A percentile compares a stretch with the other conserved stretches of the same genome.
These are phyloP conservation scores for Helenozyma baotianmanensis DNA, from an alignment of 805 yeast genomes.

Conservation along the genomic window DNA sequence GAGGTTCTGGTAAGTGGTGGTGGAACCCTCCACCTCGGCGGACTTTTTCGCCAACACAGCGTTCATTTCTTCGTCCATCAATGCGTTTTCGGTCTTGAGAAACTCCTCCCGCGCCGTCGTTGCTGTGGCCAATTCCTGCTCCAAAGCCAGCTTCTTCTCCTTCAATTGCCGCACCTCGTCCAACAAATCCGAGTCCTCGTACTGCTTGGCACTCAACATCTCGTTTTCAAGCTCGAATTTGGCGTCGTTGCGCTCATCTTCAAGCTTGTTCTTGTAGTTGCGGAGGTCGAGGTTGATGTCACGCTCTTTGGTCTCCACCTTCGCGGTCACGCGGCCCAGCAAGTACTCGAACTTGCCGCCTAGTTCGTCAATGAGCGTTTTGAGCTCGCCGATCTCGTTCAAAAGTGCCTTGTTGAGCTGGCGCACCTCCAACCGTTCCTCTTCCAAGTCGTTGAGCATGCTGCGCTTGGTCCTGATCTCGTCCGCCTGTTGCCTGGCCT, in stretches of 20 bases:
- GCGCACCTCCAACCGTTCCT: slow-evolving; percentile 7
- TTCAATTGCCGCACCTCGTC: slow-evolving; percentile 17
- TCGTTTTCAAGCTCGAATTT: slow-evolving; percentile 30
- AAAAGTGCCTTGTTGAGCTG: slow-evolving; percentile 8
- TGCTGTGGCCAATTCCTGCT: slow-evolving; percentile 1
- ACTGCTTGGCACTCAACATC: slow-evolving; percentile 1
- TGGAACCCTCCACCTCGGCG: neutral
- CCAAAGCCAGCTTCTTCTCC: slow-evolving; percentile 5
- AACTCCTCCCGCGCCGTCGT: slow-evolving; percentile 8
- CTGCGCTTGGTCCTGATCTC: neutral
- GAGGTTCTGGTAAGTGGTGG: neutral
- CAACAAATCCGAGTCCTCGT: slow-evolving; percentile 4
- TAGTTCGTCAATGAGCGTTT: slow-evolving; percentile 7
- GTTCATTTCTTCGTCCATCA: neutral
- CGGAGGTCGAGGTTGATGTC: slow-evolving; percentile 24
- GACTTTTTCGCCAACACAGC: neutral
- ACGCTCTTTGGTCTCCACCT: slow-evolving; percentile 27
- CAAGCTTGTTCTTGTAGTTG: slow-evolving; percentile 24
- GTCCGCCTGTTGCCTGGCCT: slow-evolving; percentile 5
- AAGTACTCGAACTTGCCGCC: slow-evolving; percentile 18
- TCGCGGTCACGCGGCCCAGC: slow-evolving; percentile 24
- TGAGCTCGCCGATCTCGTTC: slow-evolving; percentile 5
- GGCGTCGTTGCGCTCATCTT: slow-evolving; percentile 26
- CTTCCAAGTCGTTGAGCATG: slow-evolving; percentile 1
- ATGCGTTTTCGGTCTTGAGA: neutral